Conservation (phyloP, 2,329 filamentous ascomycete species). For the Didymella segeticola region DNA sequence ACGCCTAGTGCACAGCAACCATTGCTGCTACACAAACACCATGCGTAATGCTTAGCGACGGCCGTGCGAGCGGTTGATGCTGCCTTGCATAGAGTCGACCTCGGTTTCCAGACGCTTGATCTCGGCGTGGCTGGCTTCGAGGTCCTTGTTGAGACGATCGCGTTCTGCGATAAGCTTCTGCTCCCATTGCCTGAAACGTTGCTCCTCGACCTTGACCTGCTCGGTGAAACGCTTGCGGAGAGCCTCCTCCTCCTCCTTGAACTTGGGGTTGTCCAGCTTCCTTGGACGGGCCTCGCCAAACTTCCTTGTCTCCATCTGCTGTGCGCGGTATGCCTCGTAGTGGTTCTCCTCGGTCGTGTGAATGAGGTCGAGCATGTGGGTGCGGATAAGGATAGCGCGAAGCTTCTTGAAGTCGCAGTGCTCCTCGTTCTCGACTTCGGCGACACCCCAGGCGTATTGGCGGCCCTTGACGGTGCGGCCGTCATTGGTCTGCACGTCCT, state of each 20-base stretch:
- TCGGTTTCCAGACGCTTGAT: slow-evolving; percentile 93
- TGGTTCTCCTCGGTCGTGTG: slow-evolving; percentile 99
- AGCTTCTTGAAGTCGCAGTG: slow-evolving; percentile 99
- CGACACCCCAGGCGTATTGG: slow-evolving; percentile 99
- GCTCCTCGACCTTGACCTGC: slow-evolving; percentile 99
- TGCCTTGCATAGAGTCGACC: slow-evolving; percentile 91
- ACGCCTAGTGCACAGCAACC: slow-evolving; percentile 26
- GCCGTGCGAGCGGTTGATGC: slow-evolving; percentile 86
- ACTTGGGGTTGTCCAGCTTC: slow-evolving; percentile 99
- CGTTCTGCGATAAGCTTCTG: slow-evolving; percentile 99
- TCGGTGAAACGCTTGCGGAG: slow-evolving; percentile 99
- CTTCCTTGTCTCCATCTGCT: slow-evolving; percentile 99
- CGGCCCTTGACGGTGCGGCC: slow-evolving; percentile 98
- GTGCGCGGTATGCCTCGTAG: slow-evolving; percentile 98
- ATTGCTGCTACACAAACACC: slow-evolving; percentile 16
- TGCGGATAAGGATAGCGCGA: slow-evolving; percentile 96
- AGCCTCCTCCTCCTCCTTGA: slow-evolving; percentile 99
- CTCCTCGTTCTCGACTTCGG: slow-evolving; percentile 99
- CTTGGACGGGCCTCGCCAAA: slow-evolving; percentile 96
- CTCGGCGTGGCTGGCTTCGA: slow-evolving; percentile 91
- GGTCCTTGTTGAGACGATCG: slow-evolving; percentile 99
- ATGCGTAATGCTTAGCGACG: slow-evolving; percentile 69
- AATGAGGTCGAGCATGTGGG: slow-evolving; percentile 99
- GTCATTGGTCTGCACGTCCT: slow-evolving; percentile 96
- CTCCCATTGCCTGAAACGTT: slow-evolving; percentile 99